Conservation (phyloP, 2,329 filamentous ascomycete species). For the Botryotinia calthae region DNA sequence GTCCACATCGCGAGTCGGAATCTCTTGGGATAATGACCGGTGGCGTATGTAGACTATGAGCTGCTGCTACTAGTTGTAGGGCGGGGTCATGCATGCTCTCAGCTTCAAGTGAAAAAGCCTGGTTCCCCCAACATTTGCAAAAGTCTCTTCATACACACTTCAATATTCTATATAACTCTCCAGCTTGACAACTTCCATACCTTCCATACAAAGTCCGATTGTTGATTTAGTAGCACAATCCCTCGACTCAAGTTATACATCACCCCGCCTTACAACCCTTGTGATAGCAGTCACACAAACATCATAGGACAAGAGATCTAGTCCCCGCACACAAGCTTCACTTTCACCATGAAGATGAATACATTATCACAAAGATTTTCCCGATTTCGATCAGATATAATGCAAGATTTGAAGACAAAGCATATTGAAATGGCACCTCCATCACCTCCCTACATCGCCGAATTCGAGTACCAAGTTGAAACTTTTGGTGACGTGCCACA, state of each 20-base stretch:
- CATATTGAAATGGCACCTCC: background rate
- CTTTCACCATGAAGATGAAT: background rate
- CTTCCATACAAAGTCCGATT: too few species aligned
- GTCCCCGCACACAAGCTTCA: background rate
- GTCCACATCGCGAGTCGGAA: conserved; percentile 2
- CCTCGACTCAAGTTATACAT: background rate
- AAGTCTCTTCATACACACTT: background rate
- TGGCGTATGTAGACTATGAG: background rate
- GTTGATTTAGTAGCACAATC: background rate
- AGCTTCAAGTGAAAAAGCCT: conserved; percentile 4
- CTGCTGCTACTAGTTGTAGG: conserved; percentile 1
- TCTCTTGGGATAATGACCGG: background rate
- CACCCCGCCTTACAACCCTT: background rate
- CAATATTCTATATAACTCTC: background rate
- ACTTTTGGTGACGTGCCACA: background rate
- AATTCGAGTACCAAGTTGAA: conserved; percentile 18
- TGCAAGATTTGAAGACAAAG: background rate
- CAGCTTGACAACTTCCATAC: background rate
- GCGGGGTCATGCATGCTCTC: background rate
- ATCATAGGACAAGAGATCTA: background rate
- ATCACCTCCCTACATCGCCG: conserved; percentile 10
- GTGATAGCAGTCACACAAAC: background rate
- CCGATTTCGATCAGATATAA: background rate
- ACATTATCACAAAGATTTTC: background rate
- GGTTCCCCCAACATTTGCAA: background rate